These are phyloP conservation scores for Fusarium sacchari DNA, from an alignment of 2,329 filamentous ascomycete species.

Conservation along the genomic window DNA sequence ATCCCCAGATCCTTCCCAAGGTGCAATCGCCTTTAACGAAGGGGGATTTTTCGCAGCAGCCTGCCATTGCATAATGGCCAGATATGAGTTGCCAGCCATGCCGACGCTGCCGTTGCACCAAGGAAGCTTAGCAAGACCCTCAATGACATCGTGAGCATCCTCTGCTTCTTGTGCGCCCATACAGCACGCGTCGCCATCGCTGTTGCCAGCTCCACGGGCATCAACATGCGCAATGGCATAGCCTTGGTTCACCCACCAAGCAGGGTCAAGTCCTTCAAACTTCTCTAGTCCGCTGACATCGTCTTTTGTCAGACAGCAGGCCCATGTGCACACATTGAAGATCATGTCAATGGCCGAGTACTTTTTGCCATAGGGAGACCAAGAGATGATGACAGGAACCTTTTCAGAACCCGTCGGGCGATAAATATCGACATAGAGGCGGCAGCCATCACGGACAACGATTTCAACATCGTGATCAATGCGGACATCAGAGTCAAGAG, in stretches of 20 bases:
- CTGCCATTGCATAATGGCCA: slow-evolving; percentile 41
- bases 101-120: slow-evolving; percentile 48
- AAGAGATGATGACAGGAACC: slow-evolving; percentile 30
- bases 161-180: slow-evolving; percentile 33
- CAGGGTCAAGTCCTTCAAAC: slow-evolving; percentile 25
- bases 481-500: slow-evolving; percentile 34
- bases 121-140: slow-evolving; percentile 42
- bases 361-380: slow-evolving; percentile 38
- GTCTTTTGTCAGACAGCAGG: slow-evolving; percentile 26
- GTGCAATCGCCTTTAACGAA: slow-evolving; percentile 26
- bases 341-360: slow-evolving; percentile 35
- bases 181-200: slow-evolving; percentile 14
- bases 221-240: slow-evolving; percentile 22
- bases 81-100: slow-evolving; percentile 46
- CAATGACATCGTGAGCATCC: slow-evolving; percentile 38
- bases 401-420: not conserved
- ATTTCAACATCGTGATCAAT: slow-evolving; percentile 40
- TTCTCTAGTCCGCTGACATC: slow-evolving; percentile 24
- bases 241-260: slow-evolving; percentile 21
- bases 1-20: slow-evolving; percentile 24
- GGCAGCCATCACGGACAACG: slow-evolving; percentile 33
- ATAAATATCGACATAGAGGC: slow-evolving; percentile 31
- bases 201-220: slow-evolving; percentile 4
- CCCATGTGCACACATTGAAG: slow-evolving; percentile 32
- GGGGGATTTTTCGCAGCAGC: slow-evolving; percentile 28